Base-by-base conservation (phyloP, 257 asterid genomes). In the Petunia secreta region DNA sequence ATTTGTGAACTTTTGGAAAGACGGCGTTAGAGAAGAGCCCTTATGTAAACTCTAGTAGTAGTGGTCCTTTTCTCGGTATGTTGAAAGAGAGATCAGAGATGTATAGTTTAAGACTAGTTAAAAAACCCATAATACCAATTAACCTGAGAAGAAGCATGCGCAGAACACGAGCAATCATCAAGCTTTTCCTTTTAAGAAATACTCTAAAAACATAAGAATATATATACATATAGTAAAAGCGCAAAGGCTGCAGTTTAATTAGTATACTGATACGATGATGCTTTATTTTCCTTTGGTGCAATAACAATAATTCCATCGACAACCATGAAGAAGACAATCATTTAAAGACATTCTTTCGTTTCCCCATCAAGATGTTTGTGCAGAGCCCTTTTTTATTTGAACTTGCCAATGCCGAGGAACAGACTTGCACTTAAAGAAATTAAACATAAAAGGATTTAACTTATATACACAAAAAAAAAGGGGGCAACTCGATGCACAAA, bases 61-160 rank as follows among this genome's bases (percentile, higher is more conserved):
- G 25, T 69, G 58, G 46, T 16, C 25, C 76, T 9, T 16, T 44
- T n/a, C 16, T 44, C 6, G 58, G 58, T 44, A 68, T 68, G 41
- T 2, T 1, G 38, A 69, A 69, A 16, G 43, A 46, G 46, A 9
- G 16, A 9, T 9, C 58, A 3, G 11, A 63, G 48, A 63, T 37
- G 48, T 1, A 1, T 37, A 63, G 71, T 11, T 11, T 38, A 37
- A 63, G 69, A 63, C 4, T 63, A 62, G 4, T 25, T 62, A 36
- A 13, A 5, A 65, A 65, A 65, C 37, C 60, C 62, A 55, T 60
- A 66, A 44, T 38, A 3, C n/a, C 52, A 41, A 75, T 54, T 57
- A 8, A 67, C 81, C 34, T 11, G 53, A 79, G 80, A 59, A 8
- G 84, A 80, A 80, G 87, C 89, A 87, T 82, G 89, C 88, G 86